Evolutionary conservation across 805 yeast genomes (phyloP).

Genomic region (Candida montana): DNA sequence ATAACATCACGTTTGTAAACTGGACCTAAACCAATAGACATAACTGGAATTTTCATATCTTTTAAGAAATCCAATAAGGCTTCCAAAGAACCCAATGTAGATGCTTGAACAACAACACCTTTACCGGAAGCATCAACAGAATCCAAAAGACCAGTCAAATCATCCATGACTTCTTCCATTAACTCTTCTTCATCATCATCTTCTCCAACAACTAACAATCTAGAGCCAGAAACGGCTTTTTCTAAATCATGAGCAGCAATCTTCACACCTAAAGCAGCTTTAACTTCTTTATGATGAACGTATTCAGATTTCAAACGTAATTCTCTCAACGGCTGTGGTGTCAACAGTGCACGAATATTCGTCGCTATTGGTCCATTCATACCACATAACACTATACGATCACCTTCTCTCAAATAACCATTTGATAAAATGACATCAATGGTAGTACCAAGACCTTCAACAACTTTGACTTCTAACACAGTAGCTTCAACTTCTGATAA

Average conservation of each 20-base stretch:
- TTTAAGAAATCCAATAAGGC: slow-evolving; percentile 95
- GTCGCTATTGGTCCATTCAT: slow-evolving; percentile 98
- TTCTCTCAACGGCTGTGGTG: slow-evolving; percentile 97
- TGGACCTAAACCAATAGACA: slow-evolving; percentile 98
- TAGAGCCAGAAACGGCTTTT: slow-evolving; percentile 98
- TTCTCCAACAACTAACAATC: slow-evolving; percentile 90
- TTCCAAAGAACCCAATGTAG: slow-evolving; percentile 96
- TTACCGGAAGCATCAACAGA: slow-evolving; percentile 91
- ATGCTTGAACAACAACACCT: slow-evolving; percentile 98
- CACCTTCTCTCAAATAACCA: slow-evolving; percentile 94
- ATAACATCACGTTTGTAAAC: slow-evolving; percentile 97
- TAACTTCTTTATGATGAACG: slow-evolving; percentile 94
- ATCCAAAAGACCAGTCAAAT: slow-evolving; percentile 87
- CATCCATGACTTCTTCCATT: slow-evolving; percentile 99
- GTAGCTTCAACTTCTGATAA: slow-evolving; percentile 93
- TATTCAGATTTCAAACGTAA: slow-evolving; percentile 95
- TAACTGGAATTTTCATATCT: slow-evolving; percentile 98
- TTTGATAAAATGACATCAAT: slow-evolving; percentile 97
- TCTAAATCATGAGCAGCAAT: slow-evolving; percentile 97
- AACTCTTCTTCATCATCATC: slow-evolving; percentile 97
- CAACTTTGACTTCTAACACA: slow-evolving; percentile 92
- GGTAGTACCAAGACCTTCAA: slow-evolving; percentile 98
- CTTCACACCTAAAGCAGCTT: slow-evolving; percentile 98
- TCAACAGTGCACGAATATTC: slow-evolving; percentile 87
- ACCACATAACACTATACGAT: slow-evolving; percentile 92